These are phyloP conservation scores for Lipomyces mesembrius DNA, from an alignment of 805 yeast species.

Conservation along the genomic window DNA sequence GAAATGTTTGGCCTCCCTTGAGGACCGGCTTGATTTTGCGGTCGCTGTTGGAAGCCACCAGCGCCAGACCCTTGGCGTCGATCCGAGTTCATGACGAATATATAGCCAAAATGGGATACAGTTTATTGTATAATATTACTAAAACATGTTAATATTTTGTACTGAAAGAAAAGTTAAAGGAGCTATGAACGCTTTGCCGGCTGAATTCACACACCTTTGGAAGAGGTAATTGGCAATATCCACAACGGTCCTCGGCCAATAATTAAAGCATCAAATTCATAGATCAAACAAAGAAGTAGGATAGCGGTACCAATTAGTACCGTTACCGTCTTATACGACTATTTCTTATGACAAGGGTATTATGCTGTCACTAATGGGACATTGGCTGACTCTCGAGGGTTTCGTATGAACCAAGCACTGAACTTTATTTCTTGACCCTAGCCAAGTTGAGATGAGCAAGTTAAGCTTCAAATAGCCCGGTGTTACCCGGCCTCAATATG, in stretches of 20 bases:
- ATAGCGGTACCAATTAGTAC: slow-evolving; percentile 3
- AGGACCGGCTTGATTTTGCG: slow-evolving; percentile 2
- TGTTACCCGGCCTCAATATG: no score
- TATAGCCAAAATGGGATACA: not conserved
- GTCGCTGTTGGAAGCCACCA: slow-evolving; percentile 5
- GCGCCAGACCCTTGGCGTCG: slow-evolving; percentile 7
- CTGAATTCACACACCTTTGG: not conserved
- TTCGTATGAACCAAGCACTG: no score
- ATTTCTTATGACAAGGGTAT: no score
- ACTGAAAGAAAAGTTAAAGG: no score
- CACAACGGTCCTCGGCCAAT: not conserved
- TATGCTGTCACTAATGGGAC: no score
- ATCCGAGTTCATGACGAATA: not conserved
- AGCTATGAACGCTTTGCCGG: not conserved
- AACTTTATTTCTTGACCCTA: no score
- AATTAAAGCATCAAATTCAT: not conserved
- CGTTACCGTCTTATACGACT: not conserved
- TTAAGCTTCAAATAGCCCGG: no score
- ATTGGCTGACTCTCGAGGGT: no score
- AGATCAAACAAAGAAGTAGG: not conserved
- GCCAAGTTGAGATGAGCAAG: no score
- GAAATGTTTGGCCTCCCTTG: not conserved
- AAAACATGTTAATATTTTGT: no score
- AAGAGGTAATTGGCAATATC: not conserved
- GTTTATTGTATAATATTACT: not conserved